These are phyloP conservation scores for Botrytis cinerea DNA, from an alignment of 2,329 filamentous ascomycete species.

Conservation along the genomic window DNA sequence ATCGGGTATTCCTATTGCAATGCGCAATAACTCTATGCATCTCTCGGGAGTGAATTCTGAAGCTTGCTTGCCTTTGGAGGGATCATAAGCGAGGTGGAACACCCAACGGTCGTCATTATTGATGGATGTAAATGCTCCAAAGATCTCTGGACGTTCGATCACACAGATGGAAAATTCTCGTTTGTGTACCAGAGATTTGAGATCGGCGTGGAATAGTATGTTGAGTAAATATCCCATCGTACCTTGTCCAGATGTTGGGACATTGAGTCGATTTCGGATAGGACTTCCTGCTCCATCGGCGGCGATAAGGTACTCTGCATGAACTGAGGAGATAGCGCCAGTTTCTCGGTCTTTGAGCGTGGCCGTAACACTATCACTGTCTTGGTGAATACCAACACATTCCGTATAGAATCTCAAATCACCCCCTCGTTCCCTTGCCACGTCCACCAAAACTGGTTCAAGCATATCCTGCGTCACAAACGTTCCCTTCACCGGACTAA, in stretches of 20 bases:
- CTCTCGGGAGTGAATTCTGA: conserved; percentile 32
- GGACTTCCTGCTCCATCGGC: conserved; percentile 44
- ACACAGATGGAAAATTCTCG: conserved; percentile 43
- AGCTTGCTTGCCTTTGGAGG: conserved; percentile 31
- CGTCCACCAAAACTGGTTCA: conserved; percentile 44
- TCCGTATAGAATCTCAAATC: conserved; percentile 43
- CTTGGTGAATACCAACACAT: conserved; percentile 34
- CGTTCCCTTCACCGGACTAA: conserved; percentile 35
- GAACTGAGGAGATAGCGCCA: conserved; percentile 30
- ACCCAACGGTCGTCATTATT: conserved; percentile 38
- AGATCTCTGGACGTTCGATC: conserved; percentile 34
- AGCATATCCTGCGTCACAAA: conserved; percentile 46
- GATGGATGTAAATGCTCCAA: conserved; percentile 34
- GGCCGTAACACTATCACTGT: conserved; percentile 37
- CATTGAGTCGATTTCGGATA: conserved; percentile 38
- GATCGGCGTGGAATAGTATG: conserved; percentile 43
- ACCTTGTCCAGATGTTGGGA: conserved; percentile 40
- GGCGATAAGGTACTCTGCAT: conserved; percentile 44
- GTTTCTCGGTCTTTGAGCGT: conserved; percentile 31
- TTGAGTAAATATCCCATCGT: conserved; percentile 42
- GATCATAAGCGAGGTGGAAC: conserved; percentile 37
- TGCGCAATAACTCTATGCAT: conserved; percentile 35
- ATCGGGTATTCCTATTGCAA: conserved; percentile 40
- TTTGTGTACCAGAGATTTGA: conserved; percentile 37
- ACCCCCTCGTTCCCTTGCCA: conserved; percentile 41